Conservation (phyloP, 768 basidiomycete genomes). For the Psilocybe sp. region DNA sequence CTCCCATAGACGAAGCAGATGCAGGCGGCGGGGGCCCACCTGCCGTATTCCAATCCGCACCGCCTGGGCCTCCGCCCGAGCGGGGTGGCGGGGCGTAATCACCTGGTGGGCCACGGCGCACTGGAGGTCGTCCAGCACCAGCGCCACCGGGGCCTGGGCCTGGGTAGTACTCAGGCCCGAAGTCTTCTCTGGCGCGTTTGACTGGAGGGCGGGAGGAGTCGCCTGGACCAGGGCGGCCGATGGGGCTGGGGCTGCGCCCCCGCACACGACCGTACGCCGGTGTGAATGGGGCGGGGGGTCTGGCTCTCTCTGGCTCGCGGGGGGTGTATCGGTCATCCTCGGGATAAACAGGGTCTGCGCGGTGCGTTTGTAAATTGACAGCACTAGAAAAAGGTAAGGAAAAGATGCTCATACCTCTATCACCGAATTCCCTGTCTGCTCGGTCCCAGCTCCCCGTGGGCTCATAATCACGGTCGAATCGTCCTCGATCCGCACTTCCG, state of each 20-base stretch:
- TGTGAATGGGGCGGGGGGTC: slow-evolving; percentile 11
- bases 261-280: slow-evolving; percentile 38
- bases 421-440: slow-evolving; percentile 32
- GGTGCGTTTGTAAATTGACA: slow-evolving; percentile 13
- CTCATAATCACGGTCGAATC: slow-evolving; percentile 34
- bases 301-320: slow-evolving; percentile 24
- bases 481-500: slow-evolving; percentile 27
- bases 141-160: slow-evolving; percentile 16
- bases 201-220: slow-evolving; percentile 43
- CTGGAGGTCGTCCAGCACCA: slow-evolving; percentile 7
- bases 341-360: slow-evolving; percentile 10
- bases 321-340: slow-evolving; percentile 18
- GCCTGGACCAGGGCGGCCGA: slow-evolving; percentile 28
- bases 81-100: slow-evolving; percentile 21
- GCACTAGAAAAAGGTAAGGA: neutral
- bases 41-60: slow-evolving; percentile 8
- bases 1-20: slow-evolving; percentile 12
- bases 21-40: slow-evolving; percentile 19
- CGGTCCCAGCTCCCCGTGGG: slow-evolving; percentile 39
- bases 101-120: slow-evolving; percentile 11
- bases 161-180: slow-evolving; percentile 30
- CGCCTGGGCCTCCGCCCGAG: slow-evolving; percentile 15
- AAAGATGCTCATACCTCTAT: slow-evolving; percentile 16
- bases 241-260: slow-evolving; percentile 43
- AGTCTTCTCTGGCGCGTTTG: slow-evolving; percentile 47